Percentiles rank a stretch among this genome's conserved stretches.
Conservation (phyloP, 2,329 filamentous ascomycete genomes). For the Dryadomyces sulphureus region DNA sequence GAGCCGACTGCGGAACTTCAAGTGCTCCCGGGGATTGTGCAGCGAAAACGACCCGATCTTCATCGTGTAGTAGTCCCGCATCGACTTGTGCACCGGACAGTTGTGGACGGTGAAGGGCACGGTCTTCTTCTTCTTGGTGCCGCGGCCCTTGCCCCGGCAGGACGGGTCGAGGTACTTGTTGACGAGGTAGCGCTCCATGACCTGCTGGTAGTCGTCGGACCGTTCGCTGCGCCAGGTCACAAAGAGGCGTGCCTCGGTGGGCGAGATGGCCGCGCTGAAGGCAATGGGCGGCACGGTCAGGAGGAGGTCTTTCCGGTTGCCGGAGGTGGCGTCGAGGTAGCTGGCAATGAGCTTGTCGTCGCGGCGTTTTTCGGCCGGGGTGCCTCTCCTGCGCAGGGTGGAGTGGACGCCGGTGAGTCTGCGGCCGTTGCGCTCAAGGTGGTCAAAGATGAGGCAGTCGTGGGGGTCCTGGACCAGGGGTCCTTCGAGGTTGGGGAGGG, state of each 20-base stretch:
- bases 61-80: background rate
- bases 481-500: background rate
- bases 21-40: slow-evolving; percentile 1
- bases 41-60: background rate
- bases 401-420: background rate
- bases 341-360: no score
- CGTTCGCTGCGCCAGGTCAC: background rate
- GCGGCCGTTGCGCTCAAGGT: background rate
- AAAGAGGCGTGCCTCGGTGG: background rate
- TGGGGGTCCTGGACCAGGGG: no score
- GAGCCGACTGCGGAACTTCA: background rate
- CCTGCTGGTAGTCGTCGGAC: background rate
- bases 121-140: no score
- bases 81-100: background rate
- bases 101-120: background rate
- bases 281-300: background rate
- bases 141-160: no score
- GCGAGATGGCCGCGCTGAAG: background rate
- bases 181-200: background rate
- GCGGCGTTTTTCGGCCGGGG: no score
- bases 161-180: background rate
- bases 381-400: background rate
- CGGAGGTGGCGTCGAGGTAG: no score
- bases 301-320: no score
- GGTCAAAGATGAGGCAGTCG: background rate